Evolutionary conservation across 768 basidiomycete species (phyloP).

Genomic region (Mycena leptocephala): DNA sequence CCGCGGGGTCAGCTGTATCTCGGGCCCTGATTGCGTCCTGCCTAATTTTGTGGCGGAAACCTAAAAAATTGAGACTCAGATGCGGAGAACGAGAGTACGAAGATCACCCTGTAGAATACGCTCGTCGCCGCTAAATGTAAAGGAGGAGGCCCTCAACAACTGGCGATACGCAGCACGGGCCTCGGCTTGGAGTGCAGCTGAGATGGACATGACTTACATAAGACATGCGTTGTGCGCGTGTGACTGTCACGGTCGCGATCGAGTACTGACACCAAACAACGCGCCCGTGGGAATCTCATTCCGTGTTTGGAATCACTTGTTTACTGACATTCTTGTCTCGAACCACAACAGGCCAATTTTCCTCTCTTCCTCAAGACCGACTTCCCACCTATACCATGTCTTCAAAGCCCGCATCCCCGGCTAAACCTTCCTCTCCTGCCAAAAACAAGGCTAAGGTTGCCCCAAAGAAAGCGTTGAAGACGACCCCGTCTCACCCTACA

Average conservation of each 20-base stretch:
- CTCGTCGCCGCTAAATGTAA: conserved; percentile 79
- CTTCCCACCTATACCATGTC: conserved; percentile 4
- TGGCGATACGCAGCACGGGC: conserved; percentile 85
- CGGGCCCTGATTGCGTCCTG: conserved; percentile 65
- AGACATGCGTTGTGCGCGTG: not conserved
- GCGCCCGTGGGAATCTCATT: not conserved
- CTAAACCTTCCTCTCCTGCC: not conserved
- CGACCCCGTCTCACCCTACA: conserved; percentile 67
- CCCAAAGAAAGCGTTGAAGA: conserved; percentile 56
- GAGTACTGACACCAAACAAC: not conserved
- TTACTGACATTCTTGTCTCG: no score
- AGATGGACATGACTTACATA: conserved; percentile 65
- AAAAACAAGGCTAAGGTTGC: not conserved
- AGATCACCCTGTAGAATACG: conserved; percentile 67
- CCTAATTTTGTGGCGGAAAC: conserved; percentile 83
- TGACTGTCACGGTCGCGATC: not conserved
- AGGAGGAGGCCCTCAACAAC: conserved; percentile 75
- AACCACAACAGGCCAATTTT: no score
- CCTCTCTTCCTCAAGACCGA: not conserved
- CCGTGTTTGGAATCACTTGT: no score
- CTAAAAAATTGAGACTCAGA: conserved; percentile 52
- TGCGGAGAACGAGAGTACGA: not conserved
- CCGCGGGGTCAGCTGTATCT: conserved; percentile 60
- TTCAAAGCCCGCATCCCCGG: conserved; percentile 13
- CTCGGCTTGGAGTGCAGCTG: conserved; percentile 71